Base-by-base conservation (phyloP, 176 grass and related monocot species). In the bread wheat (Triticum aestivum) region DNA sequence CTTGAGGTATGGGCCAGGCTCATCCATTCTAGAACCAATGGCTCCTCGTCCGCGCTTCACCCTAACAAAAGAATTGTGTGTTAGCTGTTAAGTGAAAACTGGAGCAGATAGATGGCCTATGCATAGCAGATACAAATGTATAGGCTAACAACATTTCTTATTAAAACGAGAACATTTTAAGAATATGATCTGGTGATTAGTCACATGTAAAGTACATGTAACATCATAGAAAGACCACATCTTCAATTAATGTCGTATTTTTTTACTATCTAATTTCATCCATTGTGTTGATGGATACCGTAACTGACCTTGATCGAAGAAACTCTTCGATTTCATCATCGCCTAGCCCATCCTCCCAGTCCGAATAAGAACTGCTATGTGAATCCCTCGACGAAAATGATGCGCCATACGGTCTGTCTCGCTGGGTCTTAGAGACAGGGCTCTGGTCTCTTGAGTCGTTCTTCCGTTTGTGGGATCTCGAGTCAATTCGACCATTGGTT, bases 1-100 rank as follows among this genome's bases (percentile, higher is more conserved):
- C 4, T 35, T 29, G n/a, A 80, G 86, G 44, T 87, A 85, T 59
- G 93, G 91, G 77, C 93, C 84, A 66, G 93, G 74, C 79, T 91
- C 91, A 80, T 91, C 91, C 91, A 95, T 95, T 77, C 93, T 84
- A 76, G 88, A 92, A 85, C 91, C 93, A 73, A 92, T 65, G 41
- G 84, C 83, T 42, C 93, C 88, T 82, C 88, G 88, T 56, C 93
- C 86, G 11, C 86, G 75, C 79, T 92, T 95, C 20, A 32, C 84
- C 86, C 91, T 95, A 84, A 20, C 3, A 89, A 52, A 27, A 82
- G 33, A 56, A 23, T 51, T 70, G 29, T 15, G 65, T 21, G 9
- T 41, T 69, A 79, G 3, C 32, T 32, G 32, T 34, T 34, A 34
- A 34, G n/a, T 79, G 18, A 87, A 29, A 52, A 44, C 6, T 61